Evolutionary conservation across 306 rosid genomes (phyloP).

Genomic region (Alnus glutinosa): DNA sequence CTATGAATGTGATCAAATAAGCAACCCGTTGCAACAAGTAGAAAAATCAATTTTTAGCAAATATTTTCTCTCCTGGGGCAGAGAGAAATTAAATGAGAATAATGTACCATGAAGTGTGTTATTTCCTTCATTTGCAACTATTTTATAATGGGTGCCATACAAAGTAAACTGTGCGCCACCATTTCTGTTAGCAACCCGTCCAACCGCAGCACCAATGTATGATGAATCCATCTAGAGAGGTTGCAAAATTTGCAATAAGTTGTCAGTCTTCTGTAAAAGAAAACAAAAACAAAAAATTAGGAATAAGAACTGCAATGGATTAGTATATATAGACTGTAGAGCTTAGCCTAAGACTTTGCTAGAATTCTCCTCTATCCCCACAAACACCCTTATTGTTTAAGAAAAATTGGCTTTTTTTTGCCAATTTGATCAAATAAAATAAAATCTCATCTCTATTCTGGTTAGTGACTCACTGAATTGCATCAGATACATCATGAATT

Average conservation of each 20-base stretch:
- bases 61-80: background rate
- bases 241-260: background rate
- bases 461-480: background rate
- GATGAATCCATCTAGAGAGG: constrained; percentile 61
- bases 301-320: background rate
- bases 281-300: background rate
- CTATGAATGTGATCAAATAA: constrained; percentile 27
- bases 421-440: background rate
- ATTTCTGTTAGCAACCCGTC: constrained; percentile 84
- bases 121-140: constrained; percentile 71
- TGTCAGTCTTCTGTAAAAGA: background rate
- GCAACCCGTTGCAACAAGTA: background rate
- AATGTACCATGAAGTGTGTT: constrained; percentile 75
- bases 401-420: background rate
- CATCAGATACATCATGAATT: background rate
- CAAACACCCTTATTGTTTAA: background rate
- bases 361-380: background rate
- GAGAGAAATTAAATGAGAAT: background rate
- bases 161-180: constrained; percentile 76
- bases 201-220: constrained; percentile 71
- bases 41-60: background rate
- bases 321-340: background rate
- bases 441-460: background rate
- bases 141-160: constrained; percentile 60
- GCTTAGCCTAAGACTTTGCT: background rate